phyloP scores from a whole-genome alignment of 495 filamentous ascomycete genomes.

The Oidiodendron maius region DNA sequence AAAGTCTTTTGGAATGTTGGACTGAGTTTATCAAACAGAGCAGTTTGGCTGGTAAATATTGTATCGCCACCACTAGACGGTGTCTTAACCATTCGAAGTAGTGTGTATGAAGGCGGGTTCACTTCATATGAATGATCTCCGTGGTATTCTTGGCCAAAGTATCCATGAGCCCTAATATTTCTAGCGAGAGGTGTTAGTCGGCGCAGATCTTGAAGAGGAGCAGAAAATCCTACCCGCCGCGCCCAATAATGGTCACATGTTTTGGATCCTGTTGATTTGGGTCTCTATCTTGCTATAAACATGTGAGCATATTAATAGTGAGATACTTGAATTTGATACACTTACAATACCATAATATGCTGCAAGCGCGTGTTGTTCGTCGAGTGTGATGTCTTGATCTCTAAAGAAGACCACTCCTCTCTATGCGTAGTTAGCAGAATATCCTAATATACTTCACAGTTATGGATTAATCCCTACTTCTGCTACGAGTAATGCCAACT shows the following conservation, averaged over 20 bases:
- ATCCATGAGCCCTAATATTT: background rate
- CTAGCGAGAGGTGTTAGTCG: background rate
- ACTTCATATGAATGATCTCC: constrained; percentile 1
- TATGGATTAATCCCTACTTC: constrained; percentile 20
- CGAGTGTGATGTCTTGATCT: constrained; percentile 54
- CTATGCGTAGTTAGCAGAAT: constrained; percentile 9
- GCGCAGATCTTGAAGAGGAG: too few species aligned
- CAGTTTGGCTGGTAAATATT: constrained; percentile 1
- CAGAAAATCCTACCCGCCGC: background rate
- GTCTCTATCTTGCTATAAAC: background rate
- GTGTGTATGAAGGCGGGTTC: background rate
- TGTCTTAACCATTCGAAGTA: background rate
- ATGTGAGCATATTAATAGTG: background rate
- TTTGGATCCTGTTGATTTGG: constrained; percentile 1
- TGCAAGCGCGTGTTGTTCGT: background rate
- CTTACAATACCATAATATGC: background rate
- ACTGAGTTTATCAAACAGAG: constrained; percentile 1
- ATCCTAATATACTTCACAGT: background rate
- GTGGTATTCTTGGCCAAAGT: background rate
- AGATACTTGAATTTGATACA: background rate
- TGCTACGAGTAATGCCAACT: constrained; percentile 64
- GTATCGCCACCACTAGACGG: background rate
- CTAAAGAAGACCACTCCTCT: constrained; percentile 73
- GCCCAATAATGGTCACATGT: constrained; percentile 1
- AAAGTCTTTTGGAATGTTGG: background rate